phyloP scores from a whole-genome alignment of 306 rosid species.

The Ormosia emarginata region DNA sequence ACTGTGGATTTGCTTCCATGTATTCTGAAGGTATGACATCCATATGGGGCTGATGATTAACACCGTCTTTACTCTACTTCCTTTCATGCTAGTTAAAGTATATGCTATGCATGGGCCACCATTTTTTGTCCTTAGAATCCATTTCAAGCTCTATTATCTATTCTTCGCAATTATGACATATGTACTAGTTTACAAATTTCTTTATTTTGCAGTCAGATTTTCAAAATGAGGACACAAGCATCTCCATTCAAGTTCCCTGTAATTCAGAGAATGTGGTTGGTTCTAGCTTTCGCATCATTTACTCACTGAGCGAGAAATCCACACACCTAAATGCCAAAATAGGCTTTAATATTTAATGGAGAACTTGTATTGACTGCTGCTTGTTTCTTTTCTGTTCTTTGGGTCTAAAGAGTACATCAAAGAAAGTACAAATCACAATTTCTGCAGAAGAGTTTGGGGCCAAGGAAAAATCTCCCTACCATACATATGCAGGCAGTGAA shows the following conservation, averaged over 20 bases:
- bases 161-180: neutral
- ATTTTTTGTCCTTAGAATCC: neutral
- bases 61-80: neutral
- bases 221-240: slow-evolving; percentile 60
- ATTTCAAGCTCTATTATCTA: neutral
- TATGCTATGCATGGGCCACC: neutral
- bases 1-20: slow-evolving; percentile 70
- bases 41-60: neutral
- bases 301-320: slow-evolving; percentile 6
- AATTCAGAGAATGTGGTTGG: slow-evolving; percentile 59
- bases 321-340: neutral
- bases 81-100: neutral
- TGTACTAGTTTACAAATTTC: slow-evolving; percentile 1
- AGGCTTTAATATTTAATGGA: neutral
- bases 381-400: slow-evolving; percentile 20
- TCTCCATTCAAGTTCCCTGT: slow-evolving; percentile 56
- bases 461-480: slow-evolving; percentile 64
- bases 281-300: slow-evolving; percentile 18
- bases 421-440: slow-evolving; percentile 63
- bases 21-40: slow-evolving; percentile 55
- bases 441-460: slow-evolving; percentile 85
- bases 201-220: slow-evolving; percentile 56
- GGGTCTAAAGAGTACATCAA: slow-evolving; percentile 48
- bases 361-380: slow-evolving; percentile 20
- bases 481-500: slow-evolving; percentile 47